A percentile compares a stretch with the other conserved stretches of the same genome.
These are phyloP conservation scores for Fragilaria radians DNA, from an alignment of 108 stramenopile genomes.

Conservation along the genomic window DNA sequence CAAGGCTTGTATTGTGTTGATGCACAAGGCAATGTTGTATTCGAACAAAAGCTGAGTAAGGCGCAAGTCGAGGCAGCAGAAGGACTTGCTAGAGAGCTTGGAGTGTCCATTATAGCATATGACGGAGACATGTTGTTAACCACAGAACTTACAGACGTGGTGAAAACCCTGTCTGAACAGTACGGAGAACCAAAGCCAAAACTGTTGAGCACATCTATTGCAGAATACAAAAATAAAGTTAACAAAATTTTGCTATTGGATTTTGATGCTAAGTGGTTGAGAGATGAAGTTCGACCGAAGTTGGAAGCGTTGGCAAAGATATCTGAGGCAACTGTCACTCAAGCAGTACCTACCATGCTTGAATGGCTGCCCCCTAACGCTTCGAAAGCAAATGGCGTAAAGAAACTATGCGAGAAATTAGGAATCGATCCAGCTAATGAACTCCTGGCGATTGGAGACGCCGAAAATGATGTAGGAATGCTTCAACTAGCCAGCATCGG, in stretches of 20 bases:
- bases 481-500: constrained; percentile 70
- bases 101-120: constrained; percentile 70
- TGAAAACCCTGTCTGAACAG: constrained; percentile 50
- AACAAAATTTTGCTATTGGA: constrained; percentile 87
- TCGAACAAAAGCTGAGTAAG: constrained; percentile 62
- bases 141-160: constrained; percentile 38
- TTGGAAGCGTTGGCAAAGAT: constrained; percentile 56
- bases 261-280: constrained; percentile 51
- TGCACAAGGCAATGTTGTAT: constrained; percentile 67
- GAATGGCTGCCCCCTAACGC: constrained; percentile 85
- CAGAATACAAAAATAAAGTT: constrained; percentile 31
- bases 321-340: constrained; percentile 57
- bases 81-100: constrained; percentile 43
- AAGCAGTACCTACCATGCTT: constrained; percentile 88
- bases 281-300: constrained; percentile 42
- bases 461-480: constrained; percentile 91
- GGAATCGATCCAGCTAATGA: constrained; percentile 56
- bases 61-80: constrained; percentile 57
- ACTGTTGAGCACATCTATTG: constrained; percentile 22
- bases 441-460: constrained; percentile 85
- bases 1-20: constrained; percentile 88
- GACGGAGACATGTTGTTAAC: constrained; percentile 79
- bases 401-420: constrained; percentile 65
- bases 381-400: constrained; percentile 84
- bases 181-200: constrained; percentile 78